Base-by-base conservation (phyloP, 345 rosid genomes). In the Citrus australasica region DNA sequence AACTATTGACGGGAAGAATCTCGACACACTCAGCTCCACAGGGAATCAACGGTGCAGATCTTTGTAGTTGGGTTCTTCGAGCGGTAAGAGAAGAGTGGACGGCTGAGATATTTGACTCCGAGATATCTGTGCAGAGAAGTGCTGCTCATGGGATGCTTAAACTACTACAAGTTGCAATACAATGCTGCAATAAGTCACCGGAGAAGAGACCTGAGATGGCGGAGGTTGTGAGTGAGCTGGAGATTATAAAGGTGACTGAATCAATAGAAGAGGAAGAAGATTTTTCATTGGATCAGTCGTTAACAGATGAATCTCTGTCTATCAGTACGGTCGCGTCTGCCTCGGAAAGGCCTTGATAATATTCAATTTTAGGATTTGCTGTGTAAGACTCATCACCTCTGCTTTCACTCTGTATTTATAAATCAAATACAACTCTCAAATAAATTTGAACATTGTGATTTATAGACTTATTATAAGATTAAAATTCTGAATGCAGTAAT, bases 71-170 rank as follows among this genome's bases (percentile, higher is more conserved):
- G 94, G 89, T 91, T 65, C 82, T 84, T 46, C 42, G 87, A 73
- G 92, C 94, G 1, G 88, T 88, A 8, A 85, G 90, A 59, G 94
- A 91, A 74, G 92, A 89, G 74, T 89, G 92, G 92, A 88, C 90
- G 8, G 88, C 85, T 0, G 92, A 89, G 89, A 86, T 91, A 35
- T 84, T 88, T 27, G 91, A 90, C 53, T 16, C 55, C 11, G 93
- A 90, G 82, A 82, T 90, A 67, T 75, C 87, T 0, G 82, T 58
- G 33, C 86, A 82, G 69, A 83, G 84, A 81, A 82, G 75, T 53
- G 86, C 85, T 1, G 55, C 51, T 69, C 75, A 71, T 5, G 88
- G 87, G 40, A 87, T 90, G 93, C 77, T 88, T 28, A 79, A 73
- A 68, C 80, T 87, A 69, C 83, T 90, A 67, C 84, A 85, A 61